A percentile compares a stretch with the other conserved stretches of the same genome.
Conservation (phyloP, 2,329 filamentous ascomycete species). For the Phialocephala subalpina region DNA sequence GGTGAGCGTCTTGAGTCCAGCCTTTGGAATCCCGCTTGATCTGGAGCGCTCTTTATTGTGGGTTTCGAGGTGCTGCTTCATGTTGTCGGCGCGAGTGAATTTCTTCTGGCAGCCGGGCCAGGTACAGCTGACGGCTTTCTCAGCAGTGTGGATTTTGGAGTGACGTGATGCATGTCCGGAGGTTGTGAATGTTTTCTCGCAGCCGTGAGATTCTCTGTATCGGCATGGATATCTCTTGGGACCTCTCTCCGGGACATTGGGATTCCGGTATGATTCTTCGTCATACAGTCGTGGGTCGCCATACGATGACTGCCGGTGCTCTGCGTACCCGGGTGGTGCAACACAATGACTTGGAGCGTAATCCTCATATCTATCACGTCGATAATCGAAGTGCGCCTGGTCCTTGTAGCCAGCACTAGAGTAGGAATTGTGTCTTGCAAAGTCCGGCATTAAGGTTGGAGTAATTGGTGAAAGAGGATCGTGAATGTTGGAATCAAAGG, state of each 20-base stretch:
- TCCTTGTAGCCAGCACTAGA: conserved; percentile 36
- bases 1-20: conserved; percentile 43
- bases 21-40: conserved; percentile 31
- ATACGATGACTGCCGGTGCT: conserved; percentile 24
- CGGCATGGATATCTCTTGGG: conserved; percentile 77
- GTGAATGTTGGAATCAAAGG: conserved; percentile 66
- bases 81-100: conserved; percentile 85
- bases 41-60: conserved; percentile 67
- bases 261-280: conserved; percentile 33
- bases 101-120: conserved; percentile 78
- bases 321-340: conserved; percentile 20
- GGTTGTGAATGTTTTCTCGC: conserved; percentile 83
- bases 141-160: conserved; percentile 83
- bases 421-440: conserved; percentile 45
- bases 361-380: conserved; percentile 25
- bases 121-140: conserved; percentile 76
- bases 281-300: conserved; percentile 34
- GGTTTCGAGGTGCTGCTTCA: conserved; percentile 85
- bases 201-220: conserved; percentile 74
- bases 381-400: conserved; percentile 51
- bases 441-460: conserved; percentile 55
- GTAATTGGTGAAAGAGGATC: conserved; percentile 64
- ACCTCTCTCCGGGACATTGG: conserved; percentile 27
- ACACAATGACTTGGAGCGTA: conserved; percentile 25
- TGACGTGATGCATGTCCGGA: conserved; percentile 87